Conservation (phyloP, 2,329 filamentous ascomycete genomes). For the Sporothrix inflata region DNA sequence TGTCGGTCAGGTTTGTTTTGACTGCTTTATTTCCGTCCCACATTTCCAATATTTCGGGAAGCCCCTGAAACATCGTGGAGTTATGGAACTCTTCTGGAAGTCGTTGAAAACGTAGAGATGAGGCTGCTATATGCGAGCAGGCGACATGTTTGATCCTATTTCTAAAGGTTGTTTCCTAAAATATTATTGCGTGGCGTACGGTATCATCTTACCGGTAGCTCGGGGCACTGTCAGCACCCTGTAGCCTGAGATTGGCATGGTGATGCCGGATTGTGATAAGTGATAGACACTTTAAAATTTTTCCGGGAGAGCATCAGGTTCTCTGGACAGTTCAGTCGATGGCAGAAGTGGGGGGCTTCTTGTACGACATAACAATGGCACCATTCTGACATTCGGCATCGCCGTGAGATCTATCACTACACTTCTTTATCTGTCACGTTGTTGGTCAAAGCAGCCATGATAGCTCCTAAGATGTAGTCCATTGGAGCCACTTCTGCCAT, state of each 20-base stretch:
- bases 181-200: background rate
- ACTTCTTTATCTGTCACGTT: too few species aligned
- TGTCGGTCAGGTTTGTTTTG: background rate
- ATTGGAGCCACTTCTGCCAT: too few species aligned
- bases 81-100: slow-evolving; percentile 21
- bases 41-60: background rate
- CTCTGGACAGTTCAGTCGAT: background rate
- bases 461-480: too few species aligned
- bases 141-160: background rate
- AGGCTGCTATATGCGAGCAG: background rate
- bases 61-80: slow-evolving; percentile 15
- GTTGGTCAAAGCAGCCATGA: background rate
- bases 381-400: background rate
- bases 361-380: background rate
- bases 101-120: background rate
- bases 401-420: background rate
- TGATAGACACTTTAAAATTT: background rate
- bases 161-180: background rate
- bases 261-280: slow-evolving; percentile 2
- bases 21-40: too few species aligned
- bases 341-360: background rate
- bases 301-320: background rate
- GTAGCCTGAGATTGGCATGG: background rate
- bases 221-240: background rate
- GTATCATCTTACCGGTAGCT: background rate